Conservation (phyloP, 2,329 filamentous ascomycete species). For the Calonectria crousiana region DNA sequence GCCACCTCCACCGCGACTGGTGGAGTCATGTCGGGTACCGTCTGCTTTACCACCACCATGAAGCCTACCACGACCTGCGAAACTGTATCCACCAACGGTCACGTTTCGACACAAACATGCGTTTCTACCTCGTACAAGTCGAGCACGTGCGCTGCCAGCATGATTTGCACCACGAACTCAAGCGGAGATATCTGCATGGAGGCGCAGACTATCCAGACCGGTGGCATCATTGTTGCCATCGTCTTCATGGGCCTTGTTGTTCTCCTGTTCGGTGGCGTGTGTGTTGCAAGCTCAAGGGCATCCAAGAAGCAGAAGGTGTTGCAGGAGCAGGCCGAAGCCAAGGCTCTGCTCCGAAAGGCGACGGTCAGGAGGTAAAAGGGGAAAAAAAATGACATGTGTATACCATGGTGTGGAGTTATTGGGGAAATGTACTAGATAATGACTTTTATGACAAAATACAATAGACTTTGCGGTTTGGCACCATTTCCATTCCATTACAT, state of each 20-base stretch:
- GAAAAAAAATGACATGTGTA: not conserved
- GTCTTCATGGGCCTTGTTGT: not conserved
- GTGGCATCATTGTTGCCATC: not conserved
- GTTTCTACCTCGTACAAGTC: not conserved
- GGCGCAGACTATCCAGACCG: not conserved
- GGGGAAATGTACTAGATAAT: not conserved
- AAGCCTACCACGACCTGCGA: not conserved
- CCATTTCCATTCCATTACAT: not conserved
- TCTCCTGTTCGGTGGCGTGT: not conserved
- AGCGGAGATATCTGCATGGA: not conserved
- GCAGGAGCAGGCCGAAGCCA: not conserved
- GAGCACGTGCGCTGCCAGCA: not conserved
- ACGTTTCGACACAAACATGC: not conserved
- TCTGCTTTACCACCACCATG: not conserved
- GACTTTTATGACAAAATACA: not conserved
- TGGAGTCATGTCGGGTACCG: not conserved
- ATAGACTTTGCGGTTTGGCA: not conserved
- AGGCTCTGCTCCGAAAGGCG: not conserved
- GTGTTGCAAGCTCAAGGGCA: not conserved
- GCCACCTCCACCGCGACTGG: not conserved
- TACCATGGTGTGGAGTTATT: not conserved
- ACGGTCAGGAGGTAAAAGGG: not conserved
- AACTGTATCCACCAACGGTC: not conserved
- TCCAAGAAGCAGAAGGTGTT: not conserved
- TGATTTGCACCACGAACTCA: not conserved